Evolutionary conservation across 2,329 filamentous ascomycete species (phyloP), one percentile per base, ranked within the genome.

Genomic region (Lecanicillium sp.): DNA sequence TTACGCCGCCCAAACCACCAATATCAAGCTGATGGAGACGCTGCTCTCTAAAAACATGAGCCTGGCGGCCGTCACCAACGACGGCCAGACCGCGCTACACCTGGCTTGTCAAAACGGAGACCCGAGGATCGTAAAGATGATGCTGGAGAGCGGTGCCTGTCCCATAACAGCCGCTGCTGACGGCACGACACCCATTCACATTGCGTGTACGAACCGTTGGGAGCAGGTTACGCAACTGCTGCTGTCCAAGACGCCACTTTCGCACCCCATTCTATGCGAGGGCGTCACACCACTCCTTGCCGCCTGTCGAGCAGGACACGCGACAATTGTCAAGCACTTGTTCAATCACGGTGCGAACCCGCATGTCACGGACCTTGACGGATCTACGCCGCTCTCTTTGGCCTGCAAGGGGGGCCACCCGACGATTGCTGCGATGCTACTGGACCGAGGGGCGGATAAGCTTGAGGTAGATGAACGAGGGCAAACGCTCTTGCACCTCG

Each of bases 341-440:
- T 6, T 39, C 17, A 25, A 39, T 13, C 37, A 34, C 17, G 37
- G 37, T 14, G 30, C 37, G 13, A 25, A 39, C 29, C 37, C 37
- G n/a, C 25, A 29, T 3, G 31, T 25, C 11, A 17, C n/a, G 12
- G 4, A n/a, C 18, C 6, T 12, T 7, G 17, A 36, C n/a, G 38
- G 38, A n/a, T 8, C n/a, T 13, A 40, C 33, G 13, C 38, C 38
- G 8, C 38, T 40, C 17, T 32, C 34, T 19, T 17, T 31, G 15
- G 33, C 33, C 17, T 40, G 38, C 38, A 19, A 17, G 9, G 11
- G n/a, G n/a, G 31, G 32, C 17, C 12, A 17, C 19, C 33, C 33
- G 3, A 14, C 27, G 7, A 40, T 36, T 15, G 38, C 14, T 10
- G 25, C 30, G 28, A 36, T 36, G 38, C 12, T 40, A 15, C 38